Evolutionary conservation across 495 filamentous ascomycete species (phyloP).

Genomic region (Daldinia bambusicola): DNA sequence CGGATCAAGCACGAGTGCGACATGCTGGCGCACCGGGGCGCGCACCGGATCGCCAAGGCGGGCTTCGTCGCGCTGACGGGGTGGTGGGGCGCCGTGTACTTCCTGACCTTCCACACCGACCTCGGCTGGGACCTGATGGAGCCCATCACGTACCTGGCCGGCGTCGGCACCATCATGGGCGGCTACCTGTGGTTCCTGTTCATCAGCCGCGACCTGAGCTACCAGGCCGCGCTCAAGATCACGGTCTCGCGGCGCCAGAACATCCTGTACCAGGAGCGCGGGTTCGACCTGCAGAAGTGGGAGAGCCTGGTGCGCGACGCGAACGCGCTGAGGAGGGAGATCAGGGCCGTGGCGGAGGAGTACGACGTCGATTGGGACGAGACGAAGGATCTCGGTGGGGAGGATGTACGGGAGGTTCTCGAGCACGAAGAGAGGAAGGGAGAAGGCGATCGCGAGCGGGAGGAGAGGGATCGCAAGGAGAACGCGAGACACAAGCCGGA

Average conservation of each 20-base stretch:
- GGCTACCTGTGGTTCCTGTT: slow-evolving; percentile 96
- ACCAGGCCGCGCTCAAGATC: slow-evolving; percentile 84
- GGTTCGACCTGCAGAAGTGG: slow-evolving; percentile 82
- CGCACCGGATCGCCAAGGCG: slow-evolving; percentile 80
- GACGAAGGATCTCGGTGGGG: slow-evolving; percentile 75
- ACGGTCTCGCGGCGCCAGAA: slow-evolving; percentile 82
- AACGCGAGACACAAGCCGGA: slow-evolving; percentile 56
- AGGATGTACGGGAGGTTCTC: slow-evolving; percentile 75
- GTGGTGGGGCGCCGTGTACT: slow-evolving; percentile 87
- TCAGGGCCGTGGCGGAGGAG: slow-evolving; percentile 81
- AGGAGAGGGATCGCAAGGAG: slow-evolving; percentile 62
- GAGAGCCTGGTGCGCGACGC: slow-evolving; percentile 81
- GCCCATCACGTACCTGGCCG: slow-evolving; percentile 88
- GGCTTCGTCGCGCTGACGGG: slow-evolving; percentile 75
- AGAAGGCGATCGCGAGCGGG: slow-evolving; percentile 51
- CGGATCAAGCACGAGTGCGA: slow-evolving; percentile 87
- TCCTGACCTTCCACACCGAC: slow-evolving; percentile 79
- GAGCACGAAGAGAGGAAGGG: slow-evolving; percentile 66
- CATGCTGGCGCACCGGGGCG: slow-evolving; percentile 74
- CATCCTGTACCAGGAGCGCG: slow-evolving; percentile 76
- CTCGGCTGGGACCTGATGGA: slow-evolving; percentile 93
- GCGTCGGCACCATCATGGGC: slow-evolving; percentile 82
- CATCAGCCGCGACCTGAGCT: slow-evolving; percentile 88
- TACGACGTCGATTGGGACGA: slow-evolving; percentile 98
- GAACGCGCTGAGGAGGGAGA: slow-evolving; percentile 81